Evolutionary conservation across 768 basidiomycete genomes (phyloP).

Genomic region (Tricholomella constricta): DNA sequence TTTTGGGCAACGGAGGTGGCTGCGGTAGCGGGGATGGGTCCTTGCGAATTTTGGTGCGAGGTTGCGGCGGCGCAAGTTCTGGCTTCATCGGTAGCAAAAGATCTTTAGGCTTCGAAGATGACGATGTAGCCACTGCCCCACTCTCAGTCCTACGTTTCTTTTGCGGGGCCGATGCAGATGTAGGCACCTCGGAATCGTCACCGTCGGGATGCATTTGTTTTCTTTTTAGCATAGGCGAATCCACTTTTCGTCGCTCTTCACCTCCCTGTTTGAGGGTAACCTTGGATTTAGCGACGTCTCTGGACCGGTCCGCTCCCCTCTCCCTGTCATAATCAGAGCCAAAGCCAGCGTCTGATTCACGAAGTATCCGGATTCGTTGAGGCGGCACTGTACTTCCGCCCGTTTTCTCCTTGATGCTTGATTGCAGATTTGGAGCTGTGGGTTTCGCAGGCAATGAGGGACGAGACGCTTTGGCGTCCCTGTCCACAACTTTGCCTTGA

Average conservation of each 20-base stretch:
- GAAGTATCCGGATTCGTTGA: slow-evolving; percentile 19
- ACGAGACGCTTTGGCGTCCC: slow-evolving; percentile 21
- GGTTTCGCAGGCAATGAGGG: slow-evolving; percentile 36
- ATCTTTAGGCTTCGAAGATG: slow-evolving; percentile 23
- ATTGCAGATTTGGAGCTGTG: slow-evolving; percentile 23
- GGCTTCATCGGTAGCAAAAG: slow-evolving; percentile 40
- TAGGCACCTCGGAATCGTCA: slow-evolving; percentile 31
- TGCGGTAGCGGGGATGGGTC: slow-evolving; percentile 35
- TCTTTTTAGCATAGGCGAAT: slow-evolving; percentile 38
- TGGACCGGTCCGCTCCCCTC: slow-evolving; percentile 13
- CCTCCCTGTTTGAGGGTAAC: not conserved
- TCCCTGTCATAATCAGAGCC: slow-evolving; percentile 27
- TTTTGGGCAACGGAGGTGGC: slow-evolving; percentile 22
- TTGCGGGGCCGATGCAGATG: slow-evolving; percentile 16
- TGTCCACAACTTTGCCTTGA: slow-evolving; percentile 16
- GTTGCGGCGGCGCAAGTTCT: slow-evolving; percentile 22
- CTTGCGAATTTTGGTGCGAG: slow-evolving; percentile 40
- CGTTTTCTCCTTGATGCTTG: slow-evolving; percentile 29
- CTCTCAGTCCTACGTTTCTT: slow-evolving; percentile 50
- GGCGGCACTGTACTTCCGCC: slow-evolving; percentile 2
- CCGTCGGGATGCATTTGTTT: slow-evolving; percentile 35
- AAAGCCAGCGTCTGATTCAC: slow-evolving; percentile 13
- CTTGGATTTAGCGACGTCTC: slow-evolving; percentile 20
- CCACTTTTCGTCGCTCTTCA: slow-evolving; percentile 13
- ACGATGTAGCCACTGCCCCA: slow-evolving; percentile 15